Evolutionary conservation across 495 filamentous ascomycete genomes (phyloP).

Genomic region (Aspergillus sclerotioniger): DNA sequence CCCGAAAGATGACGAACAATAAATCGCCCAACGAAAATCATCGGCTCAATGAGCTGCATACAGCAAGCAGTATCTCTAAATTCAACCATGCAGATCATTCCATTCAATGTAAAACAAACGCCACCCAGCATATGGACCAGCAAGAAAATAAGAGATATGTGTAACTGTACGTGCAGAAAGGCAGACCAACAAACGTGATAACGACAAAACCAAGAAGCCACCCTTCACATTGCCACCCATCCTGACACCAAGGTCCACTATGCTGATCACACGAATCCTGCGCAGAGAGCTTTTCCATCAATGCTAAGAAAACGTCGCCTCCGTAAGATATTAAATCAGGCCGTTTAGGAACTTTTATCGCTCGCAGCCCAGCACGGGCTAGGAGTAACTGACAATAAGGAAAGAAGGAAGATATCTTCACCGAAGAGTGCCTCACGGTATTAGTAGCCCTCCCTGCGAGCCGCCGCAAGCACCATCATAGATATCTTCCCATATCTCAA

Average conservation of each 20-base stretch:
- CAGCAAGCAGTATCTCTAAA: too few species aligned
- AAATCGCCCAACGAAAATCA: too few species aligned
- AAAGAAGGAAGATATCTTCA: not conserved
- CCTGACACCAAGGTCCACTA: not conserved
- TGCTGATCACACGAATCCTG: conserved; percentile 11
- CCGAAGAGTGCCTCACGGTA: not conserved
- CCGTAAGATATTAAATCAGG: not conserved
- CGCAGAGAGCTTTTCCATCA: conserved; percentile 7
- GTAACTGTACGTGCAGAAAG: too few species aligned
- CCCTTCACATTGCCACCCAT: not conserved
- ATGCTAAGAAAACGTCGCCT: conserved; percentile 5
- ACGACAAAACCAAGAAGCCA: not conserved
- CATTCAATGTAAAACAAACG: too few species aligned
- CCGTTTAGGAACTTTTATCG: not conserved
- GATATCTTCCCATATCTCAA: too few species aligned
- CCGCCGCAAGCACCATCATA: not conserved
- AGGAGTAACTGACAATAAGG: not conserved
- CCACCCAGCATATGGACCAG: too few species aligned
- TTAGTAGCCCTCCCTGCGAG: not conserved
- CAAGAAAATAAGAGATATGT: too few species aligned
- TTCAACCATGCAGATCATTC: too few species aligned
- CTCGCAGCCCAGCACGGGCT: not conserved
- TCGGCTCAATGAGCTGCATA: too few species aligned
- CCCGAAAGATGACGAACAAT: too few species aligned
- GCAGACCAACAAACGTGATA: not conserved